These are phyloP conservation scores for Camellia lanceoleosa DNA, from an alignment of 148 eudicot genomes.

Conservation along the genomic window DNA sequence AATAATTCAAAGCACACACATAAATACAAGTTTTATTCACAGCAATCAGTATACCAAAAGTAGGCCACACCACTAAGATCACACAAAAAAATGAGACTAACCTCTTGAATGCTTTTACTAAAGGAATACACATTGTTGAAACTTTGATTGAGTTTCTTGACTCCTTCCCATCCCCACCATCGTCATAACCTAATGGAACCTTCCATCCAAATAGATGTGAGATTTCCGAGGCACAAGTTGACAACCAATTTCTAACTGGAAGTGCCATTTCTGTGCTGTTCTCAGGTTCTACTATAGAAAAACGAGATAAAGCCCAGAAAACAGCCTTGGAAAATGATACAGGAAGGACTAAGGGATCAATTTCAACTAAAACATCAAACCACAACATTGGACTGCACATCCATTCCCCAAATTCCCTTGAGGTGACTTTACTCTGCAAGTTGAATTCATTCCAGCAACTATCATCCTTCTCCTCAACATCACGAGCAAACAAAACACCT, in stretches of 20 bases:
- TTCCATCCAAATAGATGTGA: conserved; percentile 73
- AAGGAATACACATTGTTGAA: conserved; percentile 64
- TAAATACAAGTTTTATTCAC: not conserved
- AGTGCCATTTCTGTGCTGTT: conserved; percentile 57
- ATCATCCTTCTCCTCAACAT: conserved; percentile 41
- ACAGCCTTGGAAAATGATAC: conserved; percentile 81
- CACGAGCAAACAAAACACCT: conserved; percentile 29
- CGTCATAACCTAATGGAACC: conserved; percentile 81
- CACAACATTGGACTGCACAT: conserved; percentile 94
- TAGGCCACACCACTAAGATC: not conserved
- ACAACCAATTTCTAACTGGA: conserved; percentile 67
- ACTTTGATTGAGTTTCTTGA: conserved; percentile 65
- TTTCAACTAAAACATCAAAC: conserved; percentile 82
- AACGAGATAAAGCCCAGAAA: conserved; percentile 83
- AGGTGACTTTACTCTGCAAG: conserved; percentile 51
- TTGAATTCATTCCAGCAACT: conserved; percentile 76
- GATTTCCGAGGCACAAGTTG: conserved; percentile 62
- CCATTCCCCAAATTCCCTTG: conserved; percentile 66
- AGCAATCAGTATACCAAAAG: not conserved
- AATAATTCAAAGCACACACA: not conserved
- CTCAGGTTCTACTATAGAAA: conserved; percentile 80
- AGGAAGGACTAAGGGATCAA: conserved; percentile 66
- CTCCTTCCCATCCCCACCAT: conserved; percentile 63
- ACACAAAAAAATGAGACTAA: conserved; percentile 27
- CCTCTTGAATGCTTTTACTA: conserved; percentile 83